Percentiles rank a stretch among this genome's conserved stretches.
Conservation (phyloP, 2,329 filamentous ascomycete genomes). For the Coniochaeta sp. region DNA sequence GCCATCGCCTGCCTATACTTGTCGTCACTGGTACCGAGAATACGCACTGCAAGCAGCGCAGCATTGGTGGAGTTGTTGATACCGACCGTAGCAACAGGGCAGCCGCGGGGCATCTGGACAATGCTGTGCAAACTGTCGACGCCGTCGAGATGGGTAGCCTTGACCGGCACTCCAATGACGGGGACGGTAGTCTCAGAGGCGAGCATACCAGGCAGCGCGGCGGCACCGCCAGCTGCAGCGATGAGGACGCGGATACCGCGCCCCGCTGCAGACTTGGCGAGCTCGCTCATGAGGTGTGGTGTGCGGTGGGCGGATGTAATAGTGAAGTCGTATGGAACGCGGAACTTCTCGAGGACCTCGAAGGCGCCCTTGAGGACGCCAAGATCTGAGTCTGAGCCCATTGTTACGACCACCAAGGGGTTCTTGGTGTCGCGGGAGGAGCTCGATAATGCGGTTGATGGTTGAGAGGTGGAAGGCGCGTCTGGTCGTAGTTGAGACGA, state of each 20-base stretch:
- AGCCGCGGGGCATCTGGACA: slow-evolving; percentile 70
- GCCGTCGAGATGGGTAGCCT: slow-evolving; percentile 65
- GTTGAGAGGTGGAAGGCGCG: neutral
- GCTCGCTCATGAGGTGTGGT: slow-evolving; percentile 60
- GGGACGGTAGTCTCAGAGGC: slow-evolving; percentile 64
- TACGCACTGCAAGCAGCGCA: slow-evolving; percentile 63
- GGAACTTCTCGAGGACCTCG: slow-evolving; percentile 59
- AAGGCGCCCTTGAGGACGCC: slow-evolving; percentile 59
- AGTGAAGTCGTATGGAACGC: slow-evolving; percentile 64
- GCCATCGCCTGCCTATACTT: slow-evolving; percentile 47
- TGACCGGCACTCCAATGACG: slow-evolving; percentile 72
- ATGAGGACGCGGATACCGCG: slow-evolving; percentile 68
- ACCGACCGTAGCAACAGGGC: slow-evolving; percentile 68
- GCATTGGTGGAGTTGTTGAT: slow-evolving; percentile 79
- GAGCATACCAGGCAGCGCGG: slow-evolving; percentile 69
- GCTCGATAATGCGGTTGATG: slow-evolving; percentile 7
- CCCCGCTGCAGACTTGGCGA: slow-evolving; percentile 55
- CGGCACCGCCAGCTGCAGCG: slow-evolving; percentile 68
- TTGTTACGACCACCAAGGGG: slow-evolving; percentile 68
- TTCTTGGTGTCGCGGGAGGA: slow-evolving; percentile 19
- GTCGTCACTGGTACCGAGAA: slow-evolving; percentile 50
- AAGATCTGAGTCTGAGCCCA: slow-evolving; percentile 78
- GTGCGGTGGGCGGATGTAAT: slow-evolving; percentile 80
- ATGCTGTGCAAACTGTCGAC: slow-evolving; percentile 66
- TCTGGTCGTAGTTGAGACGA: slow-evolving; percentile 28